Conservation (phyloP, 345 rosid species). For the Salix exigua region DNA sequence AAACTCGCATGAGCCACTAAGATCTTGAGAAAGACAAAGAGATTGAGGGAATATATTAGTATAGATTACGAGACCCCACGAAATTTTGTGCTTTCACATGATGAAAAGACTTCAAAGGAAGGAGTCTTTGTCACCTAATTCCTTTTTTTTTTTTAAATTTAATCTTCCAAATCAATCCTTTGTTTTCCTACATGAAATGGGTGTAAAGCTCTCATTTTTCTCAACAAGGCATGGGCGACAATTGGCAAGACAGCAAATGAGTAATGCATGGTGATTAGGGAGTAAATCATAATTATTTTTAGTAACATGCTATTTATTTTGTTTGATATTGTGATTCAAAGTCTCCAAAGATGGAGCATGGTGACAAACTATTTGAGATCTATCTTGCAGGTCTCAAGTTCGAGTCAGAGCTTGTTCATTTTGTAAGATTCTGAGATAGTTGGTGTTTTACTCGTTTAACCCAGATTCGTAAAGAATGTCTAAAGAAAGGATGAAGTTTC, state of each 20-base stretch:
- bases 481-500: too few species aligned
- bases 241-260: background rate
- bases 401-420: rapidly evolving
- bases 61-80: constrained; percentile 31
- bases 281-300: background rate
- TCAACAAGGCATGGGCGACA: background rate
- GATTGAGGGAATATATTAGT: constrained; percentile 6
- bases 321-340: too few species aligned
- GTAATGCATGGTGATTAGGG: background rate
- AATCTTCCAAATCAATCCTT: constrained; percentile 15
- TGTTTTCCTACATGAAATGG: constrained; percentile 11
- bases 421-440: too few species aligned
- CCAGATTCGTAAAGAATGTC: rapidly evolving
- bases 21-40: background rate
- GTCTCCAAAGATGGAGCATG: too few species aligned
- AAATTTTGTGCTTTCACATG: constrained; percentile 25
- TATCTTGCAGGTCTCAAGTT: too few species aligned
- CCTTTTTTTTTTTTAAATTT: background rate
- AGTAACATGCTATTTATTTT: background rate
- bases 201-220: background rate
- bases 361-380: too few species aligned
- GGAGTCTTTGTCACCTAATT: constrained; percentile 19
- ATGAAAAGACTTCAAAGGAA: constrained; percentile 20
- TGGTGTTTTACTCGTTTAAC: rapidly evolving
- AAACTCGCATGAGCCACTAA: background rate